Evolutionary conservation across 768 basidiomycete species (phyloP), one percentile per base, ranked within the genome.

Genomic region (Mycena polygramma): DNA sequence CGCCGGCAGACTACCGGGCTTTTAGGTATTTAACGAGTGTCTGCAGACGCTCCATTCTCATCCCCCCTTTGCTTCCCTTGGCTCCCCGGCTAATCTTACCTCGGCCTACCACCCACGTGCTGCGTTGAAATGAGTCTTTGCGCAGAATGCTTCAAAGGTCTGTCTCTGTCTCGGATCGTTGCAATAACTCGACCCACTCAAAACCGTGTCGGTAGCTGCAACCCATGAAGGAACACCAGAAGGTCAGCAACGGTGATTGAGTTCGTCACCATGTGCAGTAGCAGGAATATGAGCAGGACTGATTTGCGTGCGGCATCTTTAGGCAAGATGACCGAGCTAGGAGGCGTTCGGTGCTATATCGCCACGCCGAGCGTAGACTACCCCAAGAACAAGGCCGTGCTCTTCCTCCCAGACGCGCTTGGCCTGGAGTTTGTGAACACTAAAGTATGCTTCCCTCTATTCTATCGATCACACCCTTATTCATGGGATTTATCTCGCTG

Each of bases 371-470:
- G 75, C 8, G 72, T 64, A 49, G 77, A 81, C 20, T 80, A 82
- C 55, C 68, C 78, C 41, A 80, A 80, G 71, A 77, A 80, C 49
- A 80, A 81, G 62, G 82, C 78, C 36, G 64, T 83, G 54, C 71
- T 83, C 20, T 83, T 83, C 75, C 75, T 86, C 41, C 75, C 81
- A 57, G 85, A 84, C 64, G 74, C 79, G 61, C 84, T 81, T 62
- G 85, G 84, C 15, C 74, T 83, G 48, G 77, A 77, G 2, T 71
- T 82, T 8, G 13, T 57, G 54, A 85, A 85, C 67, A 52, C 74
- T 49, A 66, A 73, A 59, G 84, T 83, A 15, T n/a, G 78, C 7
- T 7, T 10, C 4, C 17, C 17, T 13, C 41, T 43, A 11, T 4
- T 11, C 13, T 7, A 43, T 45, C 7, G 45, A 20, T 22, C 20